Base-by-base conservation (phyloP, 257 asterid species). In the Scutellaria minor region DNA sequence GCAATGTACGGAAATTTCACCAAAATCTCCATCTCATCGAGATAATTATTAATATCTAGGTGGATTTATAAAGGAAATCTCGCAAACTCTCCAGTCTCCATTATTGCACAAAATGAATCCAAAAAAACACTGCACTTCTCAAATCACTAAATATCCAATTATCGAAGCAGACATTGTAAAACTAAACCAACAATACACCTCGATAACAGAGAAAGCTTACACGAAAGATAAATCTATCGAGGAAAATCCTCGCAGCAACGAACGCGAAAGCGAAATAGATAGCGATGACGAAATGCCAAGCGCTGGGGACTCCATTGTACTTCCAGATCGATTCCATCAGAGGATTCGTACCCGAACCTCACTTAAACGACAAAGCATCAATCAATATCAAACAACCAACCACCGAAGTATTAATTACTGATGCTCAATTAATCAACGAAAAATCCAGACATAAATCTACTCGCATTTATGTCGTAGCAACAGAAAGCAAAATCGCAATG, bases 171-270 rank as follows among this genome's bases (percentile, higher is more conserved):
- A 22, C 24, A 40, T 13, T 7, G 11, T 6, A 4, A 31, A 31
- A 31, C 1, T 31, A 1, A 31, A 31, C 37, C 37, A 31, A 31
- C 2, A 31, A 31, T 31, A 31, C 37, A 4, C 37, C 37, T 31
- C 37, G 4, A 31, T 10, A 57, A 13, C 45, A 1, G 39, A 12
- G 70, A 35, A 68, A 68, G 41, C 76, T 67, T 73, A 78, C 82
- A 41, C 64, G 55, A 62, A 83, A 84, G 70, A 90, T 47, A 79
- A 80, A 83, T 81, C 82, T 77, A 71, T 90, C 91, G n/a, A 90
- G 89, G 68, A 90, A 40, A 71, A 86, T 70, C 83, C 95, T 86
- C 42, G 83, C 86, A 10, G 60, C 68, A 12, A 82, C 69, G 65
- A 85, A 85, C 7, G 76, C 82, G 22, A 88, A 75, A 15, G 86